Evolutionary conservation across 345 rosid genomes (phyloP).

Genomic region (Boechera stricta): DNA sequence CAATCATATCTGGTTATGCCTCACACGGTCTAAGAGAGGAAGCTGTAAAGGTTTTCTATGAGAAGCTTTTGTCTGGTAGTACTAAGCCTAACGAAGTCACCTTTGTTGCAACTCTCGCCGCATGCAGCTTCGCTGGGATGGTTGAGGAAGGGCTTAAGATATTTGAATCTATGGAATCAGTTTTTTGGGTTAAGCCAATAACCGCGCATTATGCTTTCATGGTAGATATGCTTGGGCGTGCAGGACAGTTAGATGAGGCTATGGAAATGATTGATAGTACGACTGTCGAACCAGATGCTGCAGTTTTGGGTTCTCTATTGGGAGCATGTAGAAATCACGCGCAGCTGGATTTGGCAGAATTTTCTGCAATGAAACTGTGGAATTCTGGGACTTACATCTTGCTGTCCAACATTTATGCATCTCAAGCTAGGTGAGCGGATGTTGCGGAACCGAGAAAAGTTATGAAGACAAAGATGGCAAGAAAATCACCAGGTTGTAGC

Average conservation of each 20-base stretch:
- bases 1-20: slow-evolving; percentile 68
- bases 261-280: slow-evolving; percentile 62
- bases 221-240: slow-evolving; percentile 79
- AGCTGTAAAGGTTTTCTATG: slow-evolving; percentile 60
- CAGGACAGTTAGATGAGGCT: slow-evolving; percentile 68
- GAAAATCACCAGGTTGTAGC: slow-evolving; percentile 76
- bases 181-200: slow-evolving; percentile 55
- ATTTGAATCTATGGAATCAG: slow-evolving; percentile 64
- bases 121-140: slow-evolving; percentile 72
- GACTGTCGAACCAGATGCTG: slow-evolving; percentile 75
- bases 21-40: slow-evolving; percentile 74
- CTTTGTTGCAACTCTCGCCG: slow-evolving; percentile 71
- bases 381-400: slow-evolving; percentile 68
- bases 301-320: slow-evolving; percentile 73
- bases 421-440: slow-evolving; percentile 63
- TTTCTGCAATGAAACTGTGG: slow-evolving; percentile 65
- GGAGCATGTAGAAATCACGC: slow-evolving; percentile 72
- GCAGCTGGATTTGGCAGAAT: slow-evolving; percentile 72
- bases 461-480: slow-evolving; percentile 56
- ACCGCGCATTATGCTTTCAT: slow-evolving; percentile 73
- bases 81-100: slow-evolving; percentile 67
- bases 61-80: slow-evolving; percentile 58
- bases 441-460: slow-evolving; percentile 56
- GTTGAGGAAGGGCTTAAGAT: slow-evolving; percentile 64
- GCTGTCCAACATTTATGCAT: slow-evolving; percentile 72